Base-by-base conservation (phyloP, 805 yeast genomes). In the Priceomyces fermenticarens region DNA sequence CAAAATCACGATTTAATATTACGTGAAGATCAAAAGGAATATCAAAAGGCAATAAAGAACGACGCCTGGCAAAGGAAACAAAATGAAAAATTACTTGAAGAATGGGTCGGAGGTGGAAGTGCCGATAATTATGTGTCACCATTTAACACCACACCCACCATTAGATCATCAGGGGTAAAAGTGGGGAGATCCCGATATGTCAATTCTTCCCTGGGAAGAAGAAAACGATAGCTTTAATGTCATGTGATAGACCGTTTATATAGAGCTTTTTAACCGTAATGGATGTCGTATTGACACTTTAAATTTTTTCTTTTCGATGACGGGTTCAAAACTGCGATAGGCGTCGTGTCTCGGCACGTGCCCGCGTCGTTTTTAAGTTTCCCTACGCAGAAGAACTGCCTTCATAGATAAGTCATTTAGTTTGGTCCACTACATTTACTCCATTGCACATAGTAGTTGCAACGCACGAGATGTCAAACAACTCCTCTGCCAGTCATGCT, bases 21-120 rank as follows among this genome's bases (percentile, higher is more conserved):
- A 42, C 79, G 95, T 53, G 98, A 87, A 62, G 99, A 93, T 65
- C 97, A 93, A 68, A 87, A 85, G 55, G 99, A 93, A 63, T 93
- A 93, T 62, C 79, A 80, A 49, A 82, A 85, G 60, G 96, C 96
- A 1, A 59, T 91, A 44, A 89, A 89, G 59, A 83, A 87, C 54
- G 95, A 90, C 40, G 82, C 83, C 33, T 88, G 97, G 95, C 84
- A 82, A 52, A 78, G 86, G 55, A 76, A 86, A 54, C 85, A 87
- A 54, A 88, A 87, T 53, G 97, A 90, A 55, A 90, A 90, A 60
- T 71, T 85, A 42, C 67, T 89, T 47, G 82, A 84, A 51, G 88
- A 88, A 53, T 93, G 95, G 84, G 82, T 90, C 38, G 97, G 97
- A 12, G 96, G 96, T n/a, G 93, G 93, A 4, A 81, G 89, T 40